phyloP scores from a whole-genome alignment of 441 rosid genomes.

The Corymbia citriodora region DNA sequence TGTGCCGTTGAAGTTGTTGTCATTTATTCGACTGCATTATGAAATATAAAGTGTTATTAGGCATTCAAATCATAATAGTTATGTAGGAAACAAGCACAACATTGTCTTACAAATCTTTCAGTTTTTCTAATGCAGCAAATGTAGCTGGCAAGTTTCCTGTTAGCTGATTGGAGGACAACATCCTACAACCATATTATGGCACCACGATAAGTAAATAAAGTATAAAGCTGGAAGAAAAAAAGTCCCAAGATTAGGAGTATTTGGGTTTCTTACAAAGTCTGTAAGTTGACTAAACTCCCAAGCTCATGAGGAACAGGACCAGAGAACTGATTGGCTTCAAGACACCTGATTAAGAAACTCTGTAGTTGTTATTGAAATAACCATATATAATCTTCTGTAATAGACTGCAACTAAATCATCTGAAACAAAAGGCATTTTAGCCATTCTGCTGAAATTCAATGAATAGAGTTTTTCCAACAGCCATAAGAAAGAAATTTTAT shows the following conservation, averaged over 20 bases:
- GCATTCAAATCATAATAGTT: not conserved
- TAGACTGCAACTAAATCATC: not conserved
- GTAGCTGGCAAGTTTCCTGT: conserved; percentile 30
- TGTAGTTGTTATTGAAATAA: not conserved
- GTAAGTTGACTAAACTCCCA: conserved; percentile 42
- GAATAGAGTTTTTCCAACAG: not conserved
- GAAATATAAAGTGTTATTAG: not conserved
- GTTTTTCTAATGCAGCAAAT: conserved; percentile 25
- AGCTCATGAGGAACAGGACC: conserved; percentile 55
- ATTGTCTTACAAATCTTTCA: conserved; percentile 33
- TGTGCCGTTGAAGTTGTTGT: conserved; percentile 28
- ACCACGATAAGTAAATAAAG: not conserved
- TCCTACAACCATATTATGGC: conserved; percentile 19
- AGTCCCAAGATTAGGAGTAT: not conserved
- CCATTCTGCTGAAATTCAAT: not conserved
- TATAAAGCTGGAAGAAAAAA: not conserved
- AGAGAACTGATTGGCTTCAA: conserved; percentile 55
- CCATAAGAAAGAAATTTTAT: not conserved
- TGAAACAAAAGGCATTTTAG: not conserved
- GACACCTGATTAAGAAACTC: conserved; percentile 28
- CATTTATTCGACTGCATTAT: conserved; percentile 25
- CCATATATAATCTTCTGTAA: not conserved
- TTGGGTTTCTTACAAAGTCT: conserved; percentile 33
- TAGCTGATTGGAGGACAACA: conserved; percentile 32
- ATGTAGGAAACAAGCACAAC: not conserved